Conservation (phyloP, 495 filamentous ascomycete species). For the Cenococcum geophilum region DNA sequence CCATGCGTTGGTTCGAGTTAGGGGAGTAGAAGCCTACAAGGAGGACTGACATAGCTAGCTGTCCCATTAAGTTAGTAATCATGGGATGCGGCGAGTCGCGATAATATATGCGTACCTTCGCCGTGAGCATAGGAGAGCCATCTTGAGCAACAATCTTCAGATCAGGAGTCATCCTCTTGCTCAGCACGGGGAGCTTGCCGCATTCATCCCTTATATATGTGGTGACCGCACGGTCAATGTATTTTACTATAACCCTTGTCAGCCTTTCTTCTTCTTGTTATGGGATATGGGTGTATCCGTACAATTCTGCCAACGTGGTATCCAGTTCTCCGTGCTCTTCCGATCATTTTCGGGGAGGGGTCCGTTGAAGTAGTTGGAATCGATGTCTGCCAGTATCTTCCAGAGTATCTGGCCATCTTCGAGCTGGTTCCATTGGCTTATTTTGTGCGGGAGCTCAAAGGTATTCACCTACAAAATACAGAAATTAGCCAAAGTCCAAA, state of each 20-base stretch:
- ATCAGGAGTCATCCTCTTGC: conserved; percentile 45
- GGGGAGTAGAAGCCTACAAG: conserved; percentile 35
- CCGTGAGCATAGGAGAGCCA: conserved; percentile 27
- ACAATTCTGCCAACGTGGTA: conserved; percentile 37
- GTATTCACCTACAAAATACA: conserved; percentile 26
- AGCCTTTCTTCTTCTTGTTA: conserved; percentile 19
- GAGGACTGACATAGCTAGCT: conserved; percentile 35
- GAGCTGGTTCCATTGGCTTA: conserved; percentile 51
- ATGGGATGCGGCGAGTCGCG: not conserved
- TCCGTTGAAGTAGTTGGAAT: conserved; percentile 62
- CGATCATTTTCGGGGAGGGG: conserved; percentile 50
- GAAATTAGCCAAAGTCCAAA: not conserved
- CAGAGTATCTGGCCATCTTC: conserved; percentile 69
- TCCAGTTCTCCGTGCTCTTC: conserved; percentile 33
- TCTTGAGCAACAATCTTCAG: conserved; percentile 55
- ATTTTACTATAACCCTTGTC: conserved; percentile 51
- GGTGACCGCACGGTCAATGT: conserved; percentile 59
- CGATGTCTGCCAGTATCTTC: conserved; percentile 59
- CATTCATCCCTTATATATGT: conserved; percentile 59
- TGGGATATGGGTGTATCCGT: not conserved
- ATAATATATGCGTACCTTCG: conserved; percentile 30
- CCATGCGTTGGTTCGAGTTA: conserved; percentile 38
- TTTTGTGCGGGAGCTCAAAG: conserved; percentile 25
- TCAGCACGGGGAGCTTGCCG: conserved; percentile 46
- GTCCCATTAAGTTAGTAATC: not conserved